Evolutionary conservation across 768 basidiomycete species (phyloP), one percentile per base, ranked within the genome.

Genomic region (Nidula microcarpa): DNA sequence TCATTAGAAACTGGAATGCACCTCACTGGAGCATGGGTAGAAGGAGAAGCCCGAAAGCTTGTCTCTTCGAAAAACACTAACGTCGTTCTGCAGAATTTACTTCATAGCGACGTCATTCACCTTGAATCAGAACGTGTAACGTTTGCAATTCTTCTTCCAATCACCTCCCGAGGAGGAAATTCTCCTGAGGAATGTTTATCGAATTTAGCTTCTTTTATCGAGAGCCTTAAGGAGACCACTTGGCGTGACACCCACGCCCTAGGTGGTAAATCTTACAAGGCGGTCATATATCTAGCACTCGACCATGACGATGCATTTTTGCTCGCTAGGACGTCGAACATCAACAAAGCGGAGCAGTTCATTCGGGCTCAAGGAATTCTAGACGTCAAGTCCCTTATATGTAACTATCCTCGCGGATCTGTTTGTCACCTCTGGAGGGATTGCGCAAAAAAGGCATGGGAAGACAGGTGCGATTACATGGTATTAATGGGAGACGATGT

Each of bases 401-500:
- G 74, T 57, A 49, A 68, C 2, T 65, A 72, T 48, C 78, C 78
- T 1, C 57, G 61, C 1, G 82, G 81, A 0, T 70, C 76, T 52
- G 68, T 84, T 18, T 85, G 82, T 53, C 66, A 68, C 14, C 74
- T 84, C 16, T 85, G 82, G 84, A 62, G 77, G 43, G 69, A 77
- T 33, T 74, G 74, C 44, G 81, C 84, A 8, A 65, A 60, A 43
- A 58, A 52, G 39, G 84, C 84, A 8, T 81, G 73, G 71, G 45
- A 67, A 16, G 79, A 80, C 45, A 57, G 63, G 0, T 79, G 77
- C 47, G 74, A 79, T 49, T 85, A 82, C 57, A 70, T 78, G 47
- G 70, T 74, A 8, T 71, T 85, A 17, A 64, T 84, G 67, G 81
- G 81, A 7, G 82, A 85, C 55, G 81, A 84, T 50, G 76, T 83